Base-by-base conservation (phyloP, 2,329 filamentous ascomycete genomes). In the Stemphylium lycopersici region DNA sequence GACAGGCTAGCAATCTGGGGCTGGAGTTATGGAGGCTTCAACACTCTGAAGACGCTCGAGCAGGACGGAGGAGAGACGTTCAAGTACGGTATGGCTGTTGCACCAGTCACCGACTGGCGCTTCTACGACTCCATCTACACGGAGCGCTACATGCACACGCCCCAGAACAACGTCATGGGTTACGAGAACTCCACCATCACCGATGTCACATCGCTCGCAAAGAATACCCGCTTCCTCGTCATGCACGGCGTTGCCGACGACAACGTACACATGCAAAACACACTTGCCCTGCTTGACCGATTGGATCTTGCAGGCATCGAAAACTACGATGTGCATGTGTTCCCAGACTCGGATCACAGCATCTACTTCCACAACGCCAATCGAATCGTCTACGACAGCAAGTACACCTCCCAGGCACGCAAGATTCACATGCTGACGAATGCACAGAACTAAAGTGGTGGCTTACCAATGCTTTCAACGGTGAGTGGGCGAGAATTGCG, bases 241-340 rank as follows among this genome's bases (percentile, higher is more conserved):
- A 97, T 98, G 90, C 95, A 99, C 72, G 95, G 95, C 63, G 85
- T 92, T n/a, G 90, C 90, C 6, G 95, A 99, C 69, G 95, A 99
- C 76, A 99, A 99, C 68, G 95, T 99, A 11, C 96, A 99, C 75
- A 87, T 96, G 76, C 96, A 99, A 76, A 98, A 96, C 75, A 92
- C 93, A 0, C 83, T 98, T 53, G 90, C 87, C 1, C 78, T 99
- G 58, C 81, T 99, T 41, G 96, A 99, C 74, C 88, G 88, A 66
- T 81, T 99, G 39, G 91, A 99, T 77, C 69, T 96, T 47, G 87
- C 82, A 0, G 85, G 86, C 11, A 85, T 97, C 3, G 87, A 93
- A 75, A 99, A 99, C 70, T 99, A 98, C 68, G 95, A 99, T 70
- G 87, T 99, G 11, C 93, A 98, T 74, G 87, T 98, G 51, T 99